phyloP scores from a whole-genome alignment of 2,329 filamentous ascomycete species.

The Pseudonectria buxi region DNA sequence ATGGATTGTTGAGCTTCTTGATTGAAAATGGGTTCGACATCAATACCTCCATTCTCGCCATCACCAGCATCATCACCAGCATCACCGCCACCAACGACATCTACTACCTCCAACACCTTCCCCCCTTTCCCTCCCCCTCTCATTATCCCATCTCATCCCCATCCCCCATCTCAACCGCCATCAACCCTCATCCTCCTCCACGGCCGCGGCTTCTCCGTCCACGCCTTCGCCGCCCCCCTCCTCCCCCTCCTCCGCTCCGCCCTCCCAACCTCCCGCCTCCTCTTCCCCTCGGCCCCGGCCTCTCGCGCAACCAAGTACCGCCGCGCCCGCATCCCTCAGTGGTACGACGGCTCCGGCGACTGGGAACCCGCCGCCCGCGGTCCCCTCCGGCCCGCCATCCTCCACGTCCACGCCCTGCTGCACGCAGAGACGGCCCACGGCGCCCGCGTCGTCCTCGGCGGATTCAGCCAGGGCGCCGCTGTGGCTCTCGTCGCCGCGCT shows the following conservation, averaged over 20 bases:
- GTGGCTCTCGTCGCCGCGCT: slow-evolving; percentile 36
- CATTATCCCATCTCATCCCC: slow-evolving; percentile 14
- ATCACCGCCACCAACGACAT: no score
- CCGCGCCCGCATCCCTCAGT: slow-evolving; percentile 27
- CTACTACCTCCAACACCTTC: no score
- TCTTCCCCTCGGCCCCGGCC: slow-evolving; percentile 44
- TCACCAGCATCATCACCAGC: no score
- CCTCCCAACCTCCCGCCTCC: slow-evolving; percentile 39
- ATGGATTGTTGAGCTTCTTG: no score
- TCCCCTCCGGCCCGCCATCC: slow-evolving; percentile 34
- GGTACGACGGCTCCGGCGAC: slow-evolving; percentile 30
- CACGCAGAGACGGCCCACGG: slow-evolving; percentile 26
- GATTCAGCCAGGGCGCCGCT: slow-evolving; percentile 49
- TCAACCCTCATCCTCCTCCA: slow-evolving; percentile 45
- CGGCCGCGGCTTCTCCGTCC: slow-evolving; percentile 38
- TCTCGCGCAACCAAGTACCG: slow-evolving; percentile 26
- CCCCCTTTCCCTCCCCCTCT: slow-evolving; percentile 15
- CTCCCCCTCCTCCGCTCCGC: slow-evolving; percentile 22
- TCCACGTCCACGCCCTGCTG: slow-evolving; percentile 33
- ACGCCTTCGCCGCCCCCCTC: slow-evolving; percentile 33
- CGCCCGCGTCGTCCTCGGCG: slow-evolving; percentile 39
- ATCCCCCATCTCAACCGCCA: slow-evolving; percentile 37
- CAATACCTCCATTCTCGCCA: no score
- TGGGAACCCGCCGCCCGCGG: slow-evolving; percentile 26
- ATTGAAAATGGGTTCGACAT: no score